A percentile compares a stretch with the other conserved stretches of the same genome.
phyloP scores from a whole-genome alignment of 495 filamentous ascomycete genomes.

The Cercophora sp. region DNA sequence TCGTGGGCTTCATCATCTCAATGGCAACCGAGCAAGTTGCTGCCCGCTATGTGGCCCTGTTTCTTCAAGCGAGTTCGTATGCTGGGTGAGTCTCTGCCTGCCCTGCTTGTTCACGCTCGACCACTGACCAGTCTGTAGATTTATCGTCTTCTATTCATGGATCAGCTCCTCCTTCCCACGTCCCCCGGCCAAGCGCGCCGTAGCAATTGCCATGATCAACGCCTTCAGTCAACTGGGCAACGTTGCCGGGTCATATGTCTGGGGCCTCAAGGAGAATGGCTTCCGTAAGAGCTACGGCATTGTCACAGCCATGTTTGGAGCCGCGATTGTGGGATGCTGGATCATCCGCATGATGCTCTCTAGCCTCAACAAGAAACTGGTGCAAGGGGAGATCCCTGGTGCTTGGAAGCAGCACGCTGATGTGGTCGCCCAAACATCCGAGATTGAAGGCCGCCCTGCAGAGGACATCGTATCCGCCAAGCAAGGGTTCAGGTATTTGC shows the following conservation, averaged over 20 bases:
- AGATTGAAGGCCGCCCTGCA: neutral
- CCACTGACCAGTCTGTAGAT: constrained; percentile 31
- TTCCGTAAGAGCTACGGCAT: constrained; percentile 42
- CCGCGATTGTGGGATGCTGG: constrained; percentile 45
- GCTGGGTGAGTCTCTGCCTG: constrained; percentile 43
- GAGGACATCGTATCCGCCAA: neutral
- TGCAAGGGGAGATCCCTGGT: constrained; percentile 33
- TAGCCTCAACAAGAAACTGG: constrained; percentile 65
- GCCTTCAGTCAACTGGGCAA: constrained; percentile 66
- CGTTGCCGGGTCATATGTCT: constrained; percentile 76
- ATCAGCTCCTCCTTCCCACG: constrained; percentile 70
- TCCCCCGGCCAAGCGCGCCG: constrained; percentile 74
- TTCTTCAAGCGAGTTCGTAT: constrained; percentile 61
- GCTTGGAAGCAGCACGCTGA: constrained; percentile 3
- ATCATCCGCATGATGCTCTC: constrained; percentile 57
- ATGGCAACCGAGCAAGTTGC: constrained; percentile 61
- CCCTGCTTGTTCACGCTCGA: too few species aligned
- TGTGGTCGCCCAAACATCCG: neutral
- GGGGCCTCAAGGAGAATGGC: constrained; percentile 45
- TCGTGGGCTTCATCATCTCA: constrained; percentile 69
- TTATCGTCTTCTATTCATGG: constrained; percentile 73
- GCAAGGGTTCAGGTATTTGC: neutral
- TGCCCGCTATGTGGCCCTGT: constrained; percentile 70
- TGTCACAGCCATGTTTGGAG: constrained; percentile 61
- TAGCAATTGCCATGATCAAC: constrained; percentile 73